Conservation (phyloP, 2,329 filamentous ascomycete genomes). For the Colletotrichum neosansevieriae region DNA sequence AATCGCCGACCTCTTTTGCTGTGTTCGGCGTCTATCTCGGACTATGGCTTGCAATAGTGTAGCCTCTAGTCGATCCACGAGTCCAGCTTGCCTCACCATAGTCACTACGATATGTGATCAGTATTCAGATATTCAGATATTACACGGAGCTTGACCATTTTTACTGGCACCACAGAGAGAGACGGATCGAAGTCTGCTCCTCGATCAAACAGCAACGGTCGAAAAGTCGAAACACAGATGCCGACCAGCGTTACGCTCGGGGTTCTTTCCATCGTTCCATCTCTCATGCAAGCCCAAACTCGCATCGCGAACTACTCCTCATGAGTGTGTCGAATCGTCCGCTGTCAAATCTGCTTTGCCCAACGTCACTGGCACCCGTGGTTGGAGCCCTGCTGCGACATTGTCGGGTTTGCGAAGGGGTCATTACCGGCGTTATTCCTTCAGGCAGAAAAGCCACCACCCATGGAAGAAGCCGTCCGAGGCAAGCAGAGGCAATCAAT, state of each 20-base stretch:
- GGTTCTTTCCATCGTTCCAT: conserved; percentile 17
- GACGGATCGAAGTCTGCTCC: background rate
- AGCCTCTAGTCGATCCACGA: background rate
- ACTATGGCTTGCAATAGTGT: conserved; percentile 21
- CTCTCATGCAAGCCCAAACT: conserved; percentile 10
- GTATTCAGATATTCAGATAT: background rate
- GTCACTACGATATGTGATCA: conserved; percentile 1
- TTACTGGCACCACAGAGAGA: background rate
- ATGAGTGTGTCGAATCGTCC: conserved; percentile 3
- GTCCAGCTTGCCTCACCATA: background rate
- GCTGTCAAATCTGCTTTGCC: conserved; percentile 26
- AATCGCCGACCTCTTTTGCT: conserved; percentile 17
- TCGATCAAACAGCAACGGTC: background rate
- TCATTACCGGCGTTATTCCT: background rate
- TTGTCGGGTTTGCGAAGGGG: conserved; percentile 5
- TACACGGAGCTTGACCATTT: conserved; percentile 6
- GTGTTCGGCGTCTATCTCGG: conserved; percentile 1
- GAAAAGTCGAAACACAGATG: conserved; percentile 1
- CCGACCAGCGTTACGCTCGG: conserved; percentile 11
- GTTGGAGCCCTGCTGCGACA: background rate
- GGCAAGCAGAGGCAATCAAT: conserved; percentile 7
- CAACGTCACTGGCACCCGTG: conserved; percentile 19
- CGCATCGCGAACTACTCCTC: conserved; percentile 15
- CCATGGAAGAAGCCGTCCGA: background rate
- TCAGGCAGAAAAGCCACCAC: background rate